These are phyloP conservation scores for Pyrenophora seminiperda DNA, from an alignment of 2,329 filamentous ascomycete genomes.

Conservation along the genomic window DNA sequence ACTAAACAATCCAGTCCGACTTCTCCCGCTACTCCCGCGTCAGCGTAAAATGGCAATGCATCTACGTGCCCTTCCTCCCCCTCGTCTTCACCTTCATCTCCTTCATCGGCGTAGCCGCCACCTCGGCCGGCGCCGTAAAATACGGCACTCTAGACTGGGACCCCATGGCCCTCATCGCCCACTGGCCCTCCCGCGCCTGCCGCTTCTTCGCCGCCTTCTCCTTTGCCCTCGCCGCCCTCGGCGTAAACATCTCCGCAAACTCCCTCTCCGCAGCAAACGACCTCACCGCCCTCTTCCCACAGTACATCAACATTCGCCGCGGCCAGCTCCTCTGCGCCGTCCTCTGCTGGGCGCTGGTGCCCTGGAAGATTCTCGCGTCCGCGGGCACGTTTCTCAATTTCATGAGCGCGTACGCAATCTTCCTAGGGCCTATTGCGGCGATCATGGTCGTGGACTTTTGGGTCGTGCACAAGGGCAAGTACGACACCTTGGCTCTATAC, in stretches of 20 bases:
- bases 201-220: conserved; percentile 51
- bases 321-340: conserved; percentile 55
- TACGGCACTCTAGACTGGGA: conserved; percentile 56
- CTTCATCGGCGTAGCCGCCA: conserved; percentile 64
- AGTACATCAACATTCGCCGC: conserved; percentile 59
- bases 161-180: conserved; percentile 48
- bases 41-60: conserved; percentile 55
- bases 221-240: conserved; percentile 57
- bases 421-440: conserved; percentile 67
- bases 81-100: conserved; percentile 60
- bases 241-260: conserved; percentile 61
- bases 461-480: conserved; percentile 57
- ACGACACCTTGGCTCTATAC: conserved; percentile 60
- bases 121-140: conserved; percentile 59
- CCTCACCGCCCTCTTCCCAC: conserved; percentile 58
- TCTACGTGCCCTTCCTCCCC: conserved; percentile 59
- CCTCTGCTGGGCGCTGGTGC: conserved; percentile 52
- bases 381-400: conserved; percentile 59
- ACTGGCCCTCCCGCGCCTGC: conserved; percentile 47
- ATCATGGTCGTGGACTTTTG: conserved; percentile 67
- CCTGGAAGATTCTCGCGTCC: conserved; percentile 54
- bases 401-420: conserved; percentile 69
- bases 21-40: conserved; percentile 60
- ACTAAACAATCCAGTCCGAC: conserved; percentile 59
- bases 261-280: conserved; percentile 61